These are phyloP conservation scores for Kockovaella imperatae DNA, from an alignment of 768 basidiomycete species.

Conservation along the genomic window DNA sequence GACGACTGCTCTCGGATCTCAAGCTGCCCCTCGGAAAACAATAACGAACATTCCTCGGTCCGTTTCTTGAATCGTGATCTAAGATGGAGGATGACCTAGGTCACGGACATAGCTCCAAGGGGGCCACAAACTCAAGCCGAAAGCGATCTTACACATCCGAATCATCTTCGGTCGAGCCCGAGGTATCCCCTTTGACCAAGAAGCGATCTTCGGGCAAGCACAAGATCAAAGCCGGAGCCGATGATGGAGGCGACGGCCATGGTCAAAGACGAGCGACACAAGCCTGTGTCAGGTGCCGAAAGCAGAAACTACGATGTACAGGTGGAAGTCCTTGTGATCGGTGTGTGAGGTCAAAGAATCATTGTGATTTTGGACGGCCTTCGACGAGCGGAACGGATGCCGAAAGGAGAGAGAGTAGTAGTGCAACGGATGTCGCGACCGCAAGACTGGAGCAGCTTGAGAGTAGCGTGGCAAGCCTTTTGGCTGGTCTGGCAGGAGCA, in stretches of 20 bases:
- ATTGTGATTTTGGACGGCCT: constrained; percentile 6
- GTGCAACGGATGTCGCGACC: no score
- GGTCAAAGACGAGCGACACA: constrained; percentile 4
- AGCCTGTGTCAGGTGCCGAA: constrained; percentile 8
- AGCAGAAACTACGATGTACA: constrained; percentile 8
- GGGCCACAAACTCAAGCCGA: no score
- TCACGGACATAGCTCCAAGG: no score
- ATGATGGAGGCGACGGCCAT: not conserved
- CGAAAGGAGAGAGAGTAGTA: no score
- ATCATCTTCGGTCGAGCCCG: not conserved
- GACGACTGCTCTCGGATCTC: no score
- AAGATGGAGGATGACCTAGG: no score
- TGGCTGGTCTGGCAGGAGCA: constrained; percentile 21
- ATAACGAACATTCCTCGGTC: no score
- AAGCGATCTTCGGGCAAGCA: not conserved
- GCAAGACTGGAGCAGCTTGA: constrained; percentile 27
- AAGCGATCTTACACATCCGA: not conserved
- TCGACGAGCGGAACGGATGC: no score
- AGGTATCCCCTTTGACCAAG: not conserved
- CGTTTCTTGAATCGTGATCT: no score
- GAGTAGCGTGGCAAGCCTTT: constrained; percentile 21
- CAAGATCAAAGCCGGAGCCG: not conserved
- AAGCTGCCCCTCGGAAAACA: no score
- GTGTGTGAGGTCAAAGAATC: constrained; percentile 3
- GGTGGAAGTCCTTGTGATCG: constrained; percentile 9